Conservation (phyloP, 23 red algal species). For the Chondrus crispus region DNA sequence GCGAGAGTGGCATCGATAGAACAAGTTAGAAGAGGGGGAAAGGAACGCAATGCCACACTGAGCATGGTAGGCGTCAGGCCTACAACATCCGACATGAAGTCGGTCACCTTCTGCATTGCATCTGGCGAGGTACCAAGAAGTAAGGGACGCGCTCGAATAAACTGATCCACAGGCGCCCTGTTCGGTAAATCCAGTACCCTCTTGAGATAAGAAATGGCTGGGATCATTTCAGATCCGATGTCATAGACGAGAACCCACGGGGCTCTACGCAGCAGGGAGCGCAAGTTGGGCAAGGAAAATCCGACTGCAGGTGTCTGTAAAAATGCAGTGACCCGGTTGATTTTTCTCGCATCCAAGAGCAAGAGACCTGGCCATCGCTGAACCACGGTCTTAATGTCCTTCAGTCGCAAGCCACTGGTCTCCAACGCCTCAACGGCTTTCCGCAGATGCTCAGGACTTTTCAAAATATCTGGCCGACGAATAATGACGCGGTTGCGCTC, state of each 20-base stretch:
- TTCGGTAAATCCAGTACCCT: neutral
- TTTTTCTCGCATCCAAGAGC: neutral
- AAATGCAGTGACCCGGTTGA: neutral
- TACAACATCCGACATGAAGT: neutral
- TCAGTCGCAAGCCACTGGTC: neutral
- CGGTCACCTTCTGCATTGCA: neutral
- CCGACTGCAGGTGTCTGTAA: neutral
- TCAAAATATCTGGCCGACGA: neutral
- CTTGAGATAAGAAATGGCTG: slow-evolving; percentile 5
- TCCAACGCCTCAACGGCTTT: neutral
- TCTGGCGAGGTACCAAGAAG: slow-evolving; percentile 2
- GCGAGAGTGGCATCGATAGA: neutral
- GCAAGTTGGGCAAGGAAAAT: slow-evolving; percentile 16
- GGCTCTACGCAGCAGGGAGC: slow-evolving; percentile 34
- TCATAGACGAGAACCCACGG: slow-evolving; percentile 67
- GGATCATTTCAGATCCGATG: slow-evolving; percentile 41
- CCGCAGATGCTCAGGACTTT: neutral
- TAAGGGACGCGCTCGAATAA: neutral
- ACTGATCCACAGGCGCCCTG: neutral
- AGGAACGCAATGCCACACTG: neutral
- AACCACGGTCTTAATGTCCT: slow-evolving; percentile 1
- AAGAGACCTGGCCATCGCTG: slow-evolving; percentile 25
- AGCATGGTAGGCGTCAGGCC: neutral
- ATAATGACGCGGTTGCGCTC: slow-evolving; percentile 6
- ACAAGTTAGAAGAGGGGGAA: slow-evolving; percentile 38